Percentiles rank a stretch among this genome's conserved stretches.
Evolutionary conservation across 208 protist genomes (phyloP).

Genomic region (Polymyxa betae): DNA sequence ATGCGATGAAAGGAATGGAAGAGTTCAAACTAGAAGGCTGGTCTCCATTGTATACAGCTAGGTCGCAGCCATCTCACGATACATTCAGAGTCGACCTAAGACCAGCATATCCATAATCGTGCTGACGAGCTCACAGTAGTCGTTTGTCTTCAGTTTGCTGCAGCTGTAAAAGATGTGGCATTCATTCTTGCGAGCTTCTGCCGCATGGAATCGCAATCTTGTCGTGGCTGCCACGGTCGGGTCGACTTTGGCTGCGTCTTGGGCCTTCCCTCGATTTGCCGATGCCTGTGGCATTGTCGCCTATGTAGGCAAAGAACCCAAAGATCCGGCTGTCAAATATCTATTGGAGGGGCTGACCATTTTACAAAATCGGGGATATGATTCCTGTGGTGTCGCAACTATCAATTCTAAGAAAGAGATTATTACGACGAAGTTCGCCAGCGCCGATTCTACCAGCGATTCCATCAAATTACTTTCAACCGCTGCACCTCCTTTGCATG

Average conservation of each 20-base stretch:
- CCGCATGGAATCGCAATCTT: no score
- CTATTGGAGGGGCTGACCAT: conserved; percentile 71
- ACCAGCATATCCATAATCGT: no score
- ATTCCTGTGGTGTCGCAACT: conserved; percentile 69
- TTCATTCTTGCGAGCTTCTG: no score
- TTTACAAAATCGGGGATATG: conserved; percentile 73
- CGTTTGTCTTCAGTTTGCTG: no score
- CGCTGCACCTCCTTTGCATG: neutral
- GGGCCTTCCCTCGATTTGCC: neutral
- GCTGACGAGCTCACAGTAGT: no score
- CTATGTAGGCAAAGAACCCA: conserved; percentile 70
- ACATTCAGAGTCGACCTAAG: no score
- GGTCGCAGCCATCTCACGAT: no score
- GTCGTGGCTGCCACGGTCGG: neutral
- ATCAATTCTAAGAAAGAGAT: conserved; percentile 56
- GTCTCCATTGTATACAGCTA: no score
- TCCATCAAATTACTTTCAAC: neutral
- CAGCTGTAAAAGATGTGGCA: no score
- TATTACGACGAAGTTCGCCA: conserved; percentile 1
- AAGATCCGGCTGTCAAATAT: conserved; percentile 66
- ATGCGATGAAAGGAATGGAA: no score
- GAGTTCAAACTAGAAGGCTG: no score
- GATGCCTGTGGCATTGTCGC: neutral
- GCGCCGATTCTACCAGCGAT: neutral
- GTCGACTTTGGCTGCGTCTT: neutral